phyloP scores from a whole-genome alignment of 2,329 filamentous ascomycete genomes.

The Periconia digitata region DNA sequence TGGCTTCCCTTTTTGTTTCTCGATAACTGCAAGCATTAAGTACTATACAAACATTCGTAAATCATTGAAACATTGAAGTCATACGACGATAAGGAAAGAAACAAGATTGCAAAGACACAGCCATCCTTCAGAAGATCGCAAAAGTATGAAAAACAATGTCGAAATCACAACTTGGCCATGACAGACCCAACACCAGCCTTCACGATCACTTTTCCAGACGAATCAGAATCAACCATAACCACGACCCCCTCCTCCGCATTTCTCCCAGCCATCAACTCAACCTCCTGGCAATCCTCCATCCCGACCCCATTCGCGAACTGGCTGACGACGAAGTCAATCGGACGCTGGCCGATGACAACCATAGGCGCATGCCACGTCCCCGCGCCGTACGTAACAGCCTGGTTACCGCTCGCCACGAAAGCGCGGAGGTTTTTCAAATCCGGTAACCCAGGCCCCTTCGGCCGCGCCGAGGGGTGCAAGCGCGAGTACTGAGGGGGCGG shows the following conservation, averaged over 20 bases:
- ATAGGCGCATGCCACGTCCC: slow-evolving; percentile 98
- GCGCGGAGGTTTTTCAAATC: slow-evolving; percentile 71
- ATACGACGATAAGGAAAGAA: too few species aligned
- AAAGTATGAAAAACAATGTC: too few species aligned
- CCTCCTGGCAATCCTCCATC: slow-evolving; percentile 86
- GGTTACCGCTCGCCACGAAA: slow-evolving; percentile 74
- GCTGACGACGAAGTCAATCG: slow-evolving; percentile 78
- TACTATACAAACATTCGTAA: too few species aligned
- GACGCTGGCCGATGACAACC: slow-evolving; percentile 73
- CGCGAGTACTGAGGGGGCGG: slow-evolving; percentile 31
- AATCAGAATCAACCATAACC: slow-evolving; percentile 36
- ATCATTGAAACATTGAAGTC: too few species aligned
- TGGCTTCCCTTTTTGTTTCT: too few species aligned
- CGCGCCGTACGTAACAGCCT: slow-evolving; percentile 88
- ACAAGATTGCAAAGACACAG: too few species aligned
- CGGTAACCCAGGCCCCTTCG: slow-evolving; percentile 63
- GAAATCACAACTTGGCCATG: slow-evolving; percentile 29
- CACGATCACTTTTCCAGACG: slow-evolving; percentile 34
- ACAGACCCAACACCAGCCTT: slow-evolving; percentile 38
- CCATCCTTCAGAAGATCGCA: too few species aligned
- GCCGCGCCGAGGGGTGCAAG: slow-evolving; percentile 35
- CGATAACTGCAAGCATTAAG: too few species aligned
- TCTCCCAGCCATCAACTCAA: slow-evolving; percentile 46
- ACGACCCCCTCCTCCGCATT: slow-evolving; percentile 37
- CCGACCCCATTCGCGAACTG: slow-evolving; percentile 85